Conservation (phyloP, 176 grass and related monocot genomes). For the Tuctoria greenei region DNA sequence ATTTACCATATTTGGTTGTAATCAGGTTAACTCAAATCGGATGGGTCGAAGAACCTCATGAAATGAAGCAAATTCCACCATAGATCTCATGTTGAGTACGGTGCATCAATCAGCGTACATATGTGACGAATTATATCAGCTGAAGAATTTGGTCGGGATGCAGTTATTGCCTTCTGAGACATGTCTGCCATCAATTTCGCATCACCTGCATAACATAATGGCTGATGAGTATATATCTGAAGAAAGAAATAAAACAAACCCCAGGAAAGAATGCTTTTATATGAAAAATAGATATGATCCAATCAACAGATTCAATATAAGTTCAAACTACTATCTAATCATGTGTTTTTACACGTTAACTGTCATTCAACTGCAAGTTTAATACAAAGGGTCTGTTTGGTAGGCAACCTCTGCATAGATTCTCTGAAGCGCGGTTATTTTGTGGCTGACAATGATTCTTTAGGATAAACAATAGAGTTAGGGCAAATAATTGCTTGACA, state of each 20-base stretch:
- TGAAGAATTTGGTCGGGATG: slow-evolving; percentile 62
- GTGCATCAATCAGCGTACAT: slow-evolving; percentile 48
- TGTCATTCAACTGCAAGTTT: not conserved
- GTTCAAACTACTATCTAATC: not conserved
- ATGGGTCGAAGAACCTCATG: not conserved
- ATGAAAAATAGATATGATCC: not conserved
- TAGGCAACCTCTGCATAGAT: too few relatives aligned
- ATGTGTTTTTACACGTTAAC: not conserved
- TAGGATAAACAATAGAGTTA: too few relatives aligned
- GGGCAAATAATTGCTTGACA: too few relatives aligned
- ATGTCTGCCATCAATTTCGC: slow-evolving; percentile 79
- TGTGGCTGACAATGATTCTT: too few relatives aligned
- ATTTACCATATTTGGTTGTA: too few relatives aligned
- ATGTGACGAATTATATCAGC: slow-evolving; percentile 69
- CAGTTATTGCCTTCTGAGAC: slow-evolving; percentile 68
- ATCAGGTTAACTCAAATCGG: too few relatives aligned
- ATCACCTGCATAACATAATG: slow-evolving; percentile 59
- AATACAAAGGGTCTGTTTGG: not conserved
- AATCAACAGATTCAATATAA: slow-evolving; percentile 20
- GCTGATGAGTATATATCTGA: slow-evolving; percentile 1
- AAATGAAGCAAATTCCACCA: not conserved
- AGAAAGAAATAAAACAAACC: not conserved
- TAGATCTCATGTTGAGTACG: slow-evolving; percentile 39
- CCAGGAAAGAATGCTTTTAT: not conserved
- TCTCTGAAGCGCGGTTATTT: too few relatives aligned